Percentiles rank a stretch among this genome's conserved stretches.
Evolutionary conservation across 768 basidiomycete genomes (phyloP).

Genomic region (Punctularia strigosozonata): DNA sequence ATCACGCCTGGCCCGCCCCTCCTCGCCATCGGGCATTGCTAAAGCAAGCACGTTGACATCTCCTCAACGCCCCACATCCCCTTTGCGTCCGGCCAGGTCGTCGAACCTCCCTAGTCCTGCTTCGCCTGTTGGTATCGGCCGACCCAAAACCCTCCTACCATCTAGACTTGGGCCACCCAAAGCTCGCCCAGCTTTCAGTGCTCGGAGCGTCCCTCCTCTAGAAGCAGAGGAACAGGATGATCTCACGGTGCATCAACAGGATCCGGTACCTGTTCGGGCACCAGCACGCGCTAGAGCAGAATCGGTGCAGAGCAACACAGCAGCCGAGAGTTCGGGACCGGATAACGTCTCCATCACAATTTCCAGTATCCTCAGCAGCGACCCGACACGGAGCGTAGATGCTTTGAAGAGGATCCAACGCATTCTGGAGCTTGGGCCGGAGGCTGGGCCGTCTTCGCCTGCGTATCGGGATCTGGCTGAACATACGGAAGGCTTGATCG

Average conservation of each 20-base stretch:
- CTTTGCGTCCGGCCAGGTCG: too few species aligned
- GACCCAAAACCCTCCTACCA: conserved; percentile 61
- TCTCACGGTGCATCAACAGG: too few species aligned
- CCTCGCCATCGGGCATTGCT: conserved; percentile 23
- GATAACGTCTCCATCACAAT: conserved; percentile 74
- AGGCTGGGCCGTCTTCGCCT: conserved; percentile 53
- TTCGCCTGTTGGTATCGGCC: conserved; percentile 28
- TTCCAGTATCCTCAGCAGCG: conserved; percentile 81
- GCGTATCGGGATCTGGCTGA: conserved; percentile 71
- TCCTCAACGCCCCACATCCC: too few species aligned
- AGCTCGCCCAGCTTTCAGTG: conserved; percentile 25
- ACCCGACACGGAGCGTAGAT: conserved; percentile 79
- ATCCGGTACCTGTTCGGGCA: neutral
- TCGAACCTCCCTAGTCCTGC: conserved; percentile 20
- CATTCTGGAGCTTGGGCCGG: conserved; percentile 66
- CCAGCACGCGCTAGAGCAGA: neutral
- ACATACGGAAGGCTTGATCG: conserved; percentile 74
- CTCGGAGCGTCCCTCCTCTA: neutral
- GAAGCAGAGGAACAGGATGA: neutral
- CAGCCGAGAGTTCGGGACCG: conserved; percentile 6
- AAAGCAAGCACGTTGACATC: conserved; percentile 9
- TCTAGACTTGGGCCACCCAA: conserved; percentile 65
- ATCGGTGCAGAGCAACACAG: neutral
- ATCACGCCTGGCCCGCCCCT: conserved; percentile 27
- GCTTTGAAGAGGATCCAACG: conserved; percentile 89